phyloP scores from a whole-genome alignment of 192 early-diverging fungal species.

The Backusella tarrabulga region DNA sequence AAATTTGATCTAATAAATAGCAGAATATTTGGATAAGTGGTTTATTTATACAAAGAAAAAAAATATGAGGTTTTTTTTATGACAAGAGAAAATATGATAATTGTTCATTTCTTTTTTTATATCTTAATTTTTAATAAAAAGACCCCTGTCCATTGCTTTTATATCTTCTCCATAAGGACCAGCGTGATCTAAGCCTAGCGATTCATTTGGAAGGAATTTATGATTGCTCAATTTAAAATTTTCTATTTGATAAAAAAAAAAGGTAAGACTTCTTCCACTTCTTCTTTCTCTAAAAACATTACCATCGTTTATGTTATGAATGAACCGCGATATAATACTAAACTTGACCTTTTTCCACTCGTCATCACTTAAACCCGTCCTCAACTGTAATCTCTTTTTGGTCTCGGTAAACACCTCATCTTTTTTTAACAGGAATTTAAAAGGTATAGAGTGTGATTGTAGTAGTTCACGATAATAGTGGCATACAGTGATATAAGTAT shows the following conservation, averaged over 20 bases:
- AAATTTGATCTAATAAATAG: neutral
- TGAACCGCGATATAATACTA: slow-evolving; percentile 35
- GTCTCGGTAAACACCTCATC: slow-evolving; percentile 71
- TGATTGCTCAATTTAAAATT: slow-evolving; percentile 40
- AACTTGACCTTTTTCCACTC: slow-evolving; percentile 72
- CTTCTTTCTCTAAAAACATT: neutral
- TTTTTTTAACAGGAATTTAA: slow-evolving; percentile 68
- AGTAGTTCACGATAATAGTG: slow-evolving; percentile 74
- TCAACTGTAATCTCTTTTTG: slow-evolving; percentile 65
- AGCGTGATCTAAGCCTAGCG: slow-evolving; percentile 51
- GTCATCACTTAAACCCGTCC: slow-evolving; percentile 76
- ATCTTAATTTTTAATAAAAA: slow-evolving; percentile 22
- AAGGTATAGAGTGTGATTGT: slow-evolving; percentile 79
- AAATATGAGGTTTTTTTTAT: neutral
- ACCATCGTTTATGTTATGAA: neutral
- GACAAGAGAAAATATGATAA: neutral
- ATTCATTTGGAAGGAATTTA: slow-evolving; percentile 34
- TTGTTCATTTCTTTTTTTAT: neutral
- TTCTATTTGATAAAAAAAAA: slow-evolving; percentile 4
- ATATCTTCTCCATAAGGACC: slow-evolving; percentile 9
- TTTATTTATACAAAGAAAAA: neutral
- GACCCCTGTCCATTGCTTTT: neutral
- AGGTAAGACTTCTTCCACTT: neutral
- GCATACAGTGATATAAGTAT: slow-evolving; percentile 58
- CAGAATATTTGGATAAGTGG: neutral